Percentiles rank a stretch among this genome's conserved stretches.
These are phyloP conservation scores for Pichia ethanolica DNA, from an alignment of 805 yeast genomes.

Conservation along the genomic window DNA sequence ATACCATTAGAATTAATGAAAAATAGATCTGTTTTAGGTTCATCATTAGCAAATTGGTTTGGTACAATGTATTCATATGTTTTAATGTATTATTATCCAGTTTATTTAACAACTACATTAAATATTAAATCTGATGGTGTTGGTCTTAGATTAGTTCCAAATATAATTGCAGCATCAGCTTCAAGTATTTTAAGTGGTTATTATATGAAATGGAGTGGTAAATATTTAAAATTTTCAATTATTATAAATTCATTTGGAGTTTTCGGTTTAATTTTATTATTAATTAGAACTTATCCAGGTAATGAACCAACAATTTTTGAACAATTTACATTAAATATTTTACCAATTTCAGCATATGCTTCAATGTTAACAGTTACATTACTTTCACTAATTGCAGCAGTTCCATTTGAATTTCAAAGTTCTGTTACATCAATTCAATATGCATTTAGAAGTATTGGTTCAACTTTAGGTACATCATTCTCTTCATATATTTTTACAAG, in stretches of 20 bases:
- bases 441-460: conserved; percentile 59
- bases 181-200: conserved; percentile 59
- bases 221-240: conserved; percentile 42
- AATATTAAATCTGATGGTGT: conserved; percentile 46
- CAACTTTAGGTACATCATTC: conserved; percentile 56
- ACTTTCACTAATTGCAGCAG: conserved; percentile 64
- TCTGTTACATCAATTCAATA: conserved; percentile 61
- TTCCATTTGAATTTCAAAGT: conserved; percentile 58
- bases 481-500: conserved; percentile 58
- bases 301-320: conserved; percentile 23
- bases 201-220: conserved; percentile 59
- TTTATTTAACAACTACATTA: conserved; percentile 51
- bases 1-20: conserved; percentile 50
- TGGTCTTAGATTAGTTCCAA: conserved; percentile 55
- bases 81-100: conserved; percentile 52
- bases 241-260: conserved; percentile 35
- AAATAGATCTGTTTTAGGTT: conserved; percentile 53
- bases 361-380: conserved; percentile 58
- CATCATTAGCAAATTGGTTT: conserved; percentile 59
- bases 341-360: conserved; percentile 51
- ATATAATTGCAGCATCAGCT: conserved; percentile 48
- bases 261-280: conserved; percentile 32
- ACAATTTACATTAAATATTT: conserved; percentile 36
- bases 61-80: conserved; percentile 41
- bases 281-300: conserved; percentile 20